These are phyloP conservation scores for Pisolithus albus DNA, from an alignment of 768 basidiomycete genomes.

Conservation along the genomic window DNA sequence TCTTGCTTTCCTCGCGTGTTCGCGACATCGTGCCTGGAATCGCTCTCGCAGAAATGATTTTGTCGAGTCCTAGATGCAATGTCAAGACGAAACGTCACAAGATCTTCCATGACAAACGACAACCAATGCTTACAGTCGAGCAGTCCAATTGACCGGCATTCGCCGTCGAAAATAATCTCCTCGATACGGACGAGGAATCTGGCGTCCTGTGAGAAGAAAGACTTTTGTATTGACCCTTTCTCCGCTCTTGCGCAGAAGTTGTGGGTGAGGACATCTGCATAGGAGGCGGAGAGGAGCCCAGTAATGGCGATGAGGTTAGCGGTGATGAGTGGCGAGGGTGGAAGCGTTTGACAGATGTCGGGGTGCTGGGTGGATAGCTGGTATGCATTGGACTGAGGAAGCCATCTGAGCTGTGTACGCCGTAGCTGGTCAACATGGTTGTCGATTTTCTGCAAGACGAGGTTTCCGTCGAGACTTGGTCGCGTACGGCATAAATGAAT, in stretches of 20 bases:
- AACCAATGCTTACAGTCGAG: neutral
- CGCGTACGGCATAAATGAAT: neutral
- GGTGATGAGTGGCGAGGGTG: neutral
- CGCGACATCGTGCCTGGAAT: conserved; percentile 55
- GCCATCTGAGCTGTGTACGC: neutral
- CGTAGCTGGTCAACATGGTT: neutral
- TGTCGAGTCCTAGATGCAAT: conserved; percentile 35
- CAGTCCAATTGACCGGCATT: neutral
- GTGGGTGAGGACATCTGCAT: neutral
- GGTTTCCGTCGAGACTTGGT: neutral
- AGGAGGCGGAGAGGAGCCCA: neutral
- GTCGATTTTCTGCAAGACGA: neutral
- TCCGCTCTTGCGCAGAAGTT: neutral
- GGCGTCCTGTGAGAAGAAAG: neutral
- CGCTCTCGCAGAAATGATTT: conserved; percentile 52
- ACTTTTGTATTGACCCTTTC: neutral
- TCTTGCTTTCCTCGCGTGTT: conserved; percentile 41
- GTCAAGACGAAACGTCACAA: neutral
- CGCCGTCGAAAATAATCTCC: neutral
- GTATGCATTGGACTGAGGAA: neutral
- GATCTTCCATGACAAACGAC: neutral
- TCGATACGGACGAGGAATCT: neutral
- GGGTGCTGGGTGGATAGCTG: neutral
- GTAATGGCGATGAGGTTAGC: neutral
- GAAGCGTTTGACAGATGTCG: neutral